Percentiles rank a stretch among this genome's conserved stretches.
Conservation (phyloP, 23 red algal genomes). For the Pyropia haitanensis region DNA sequence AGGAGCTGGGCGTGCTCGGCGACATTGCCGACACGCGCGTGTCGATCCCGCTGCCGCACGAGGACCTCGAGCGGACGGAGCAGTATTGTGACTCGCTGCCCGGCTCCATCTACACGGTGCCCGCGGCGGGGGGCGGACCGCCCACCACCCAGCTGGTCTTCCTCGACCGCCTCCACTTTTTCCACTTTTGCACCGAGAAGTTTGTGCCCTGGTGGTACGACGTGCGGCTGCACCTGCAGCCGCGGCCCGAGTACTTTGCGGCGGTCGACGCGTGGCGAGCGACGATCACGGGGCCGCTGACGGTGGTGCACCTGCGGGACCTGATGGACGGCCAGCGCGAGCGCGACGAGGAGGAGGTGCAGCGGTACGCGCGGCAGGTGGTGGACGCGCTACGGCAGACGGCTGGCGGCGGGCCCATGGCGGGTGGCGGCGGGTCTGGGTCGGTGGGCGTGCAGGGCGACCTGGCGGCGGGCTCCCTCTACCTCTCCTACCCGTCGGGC, state of each 20-base stretch:
- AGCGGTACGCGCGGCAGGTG: conserved; percentile 54
- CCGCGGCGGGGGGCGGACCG: background rate
- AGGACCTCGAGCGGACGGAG: conserved; percentile 42
- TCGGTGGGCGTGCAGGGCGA: background rate
- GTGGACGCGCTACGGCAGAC: conserved; percentile 30
- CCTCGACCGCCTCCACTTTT: conserved; percentile 51
- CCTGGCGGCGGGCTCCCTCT: conserved; percentile 27
- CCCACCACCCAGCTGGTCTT: conserved; percentile 21
- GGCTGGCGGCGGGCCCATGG: no score
- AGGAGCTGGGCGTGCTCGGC: conserved; percentile 14
- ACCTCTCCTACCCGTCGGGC: conserved; percentile 13
- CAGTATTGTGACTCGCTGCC: conserved; percentile 32
- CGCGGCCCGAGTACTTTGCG: conserved; percentile 11
- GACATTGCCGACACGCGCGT: conserved; percentile 10
- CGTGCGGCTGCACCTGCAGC: conserved; percentile 33
- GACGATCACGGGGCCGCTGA: conserved; percentile 8
- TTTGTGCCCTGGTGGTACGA: conserved; percentile 76
- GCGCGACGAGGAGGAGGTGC: conserved; percentile 21
- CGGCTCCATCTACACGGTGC: conserved; percentile 23
- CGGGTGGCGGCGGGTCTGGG: no score
- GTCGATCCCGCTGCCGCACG: conserved; percentile 17
- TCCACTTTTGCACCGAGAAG: conserved; percentile 52
- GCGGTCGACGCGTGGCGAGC: conserved; percentile 11
- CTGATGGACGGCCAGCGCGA: conserved; percentile 24
- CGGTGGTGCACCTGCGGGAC: conserved; percentile 41